Conservation (phyloP, 331 rosid genomes). For the Quercus tomentella region DNA sequence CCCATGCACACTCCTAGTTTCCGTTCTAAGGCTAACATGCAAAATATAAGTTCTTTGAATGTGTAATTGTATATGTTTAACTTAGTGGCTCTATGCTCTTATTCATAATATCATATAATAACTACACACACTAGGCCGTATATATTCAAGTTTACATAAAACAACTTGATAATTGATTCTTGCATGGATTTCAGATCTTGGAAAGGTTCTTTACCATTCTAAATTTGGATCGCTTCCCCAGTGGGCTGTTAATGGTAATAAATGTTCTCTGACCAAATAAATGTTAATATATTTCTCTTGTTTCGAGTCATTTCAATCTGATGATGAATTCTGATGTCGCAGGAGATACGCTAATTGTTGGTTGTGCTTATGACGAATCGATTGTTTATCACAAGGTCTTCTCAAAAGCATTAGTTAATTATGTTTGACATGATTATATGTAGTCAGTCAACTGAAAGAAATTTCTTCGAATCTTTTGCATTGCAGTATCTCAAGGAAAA, state of each 20-base stretch:
- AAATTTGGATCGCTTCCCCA: no score
- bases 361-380: constrained; percentile 25
- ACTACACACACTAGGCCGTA: no score
- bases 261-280: neutral
- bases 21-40: neutral
- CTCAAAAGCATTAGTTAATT: neutral
- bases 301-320: no score
- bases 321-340: no score
- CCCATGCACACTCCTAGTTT: neutral
- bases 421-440: neutral
- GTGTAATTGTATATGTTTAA: no score
- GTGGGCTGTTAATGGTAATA: constrained; percentile 24
- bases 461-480: neutral
- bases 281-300: neutral
- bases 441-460: neutral
- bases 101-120: no score
- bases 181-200: no score
- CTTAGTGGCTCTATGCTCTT: no score
- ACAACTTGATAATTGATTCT: no score
- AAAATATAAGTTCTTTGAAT: no score
- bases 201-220: no score
- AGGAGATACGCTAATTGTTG: constrained; percentile 32
- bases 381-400: constrained; percentile 26
- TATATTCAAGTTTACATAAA: no score
- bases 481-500: constrained; percentile 5